Conservation (phyloP, 306 rosid species). For the Lathyrus sativus region DNA sequence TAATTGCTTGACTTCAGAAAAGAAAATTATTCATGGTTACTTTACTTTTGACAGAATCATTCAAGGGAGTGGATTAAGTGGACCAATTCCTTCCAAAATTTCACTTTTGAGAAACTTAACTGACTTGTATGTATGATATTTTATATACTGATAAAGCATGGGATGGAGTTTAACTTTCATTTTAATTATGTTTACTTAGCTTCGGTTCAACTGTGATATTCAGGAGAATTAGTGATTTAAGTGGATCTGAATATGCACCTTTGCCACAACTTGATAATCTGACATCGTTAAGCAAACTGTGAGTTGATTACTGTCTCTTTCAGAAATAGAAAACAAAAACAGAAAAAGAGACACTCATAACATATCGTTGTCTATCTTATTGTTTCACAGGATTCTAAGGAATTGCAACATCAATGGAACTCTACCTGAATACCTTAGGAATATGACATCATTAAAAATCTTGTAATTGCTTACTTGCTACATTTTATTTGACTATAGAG, state of each 20-base stretch:
- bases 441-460: background rate
- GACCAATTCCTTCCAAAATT: conserved; percentile 68
- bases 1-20: background rate
- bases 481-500: conserved; percentile 40
- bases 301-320: conserved; percentile 40
- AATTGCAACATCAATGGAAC: conserved; percentile 27
- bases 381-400: conserved; percentile 30
- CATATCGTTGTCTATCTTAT: background rate
- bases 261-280: conserved; percentile 50
- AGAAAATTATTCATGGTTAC: background rate
- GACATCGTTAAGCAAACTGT: conserved; percentile 42
- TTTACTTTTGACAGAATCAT: conserved; percentile 44
- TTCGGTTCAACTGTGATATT: conserved; percentile 1
- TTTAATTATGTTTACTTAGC: background rate
- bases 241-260: conserved; percentile 43
- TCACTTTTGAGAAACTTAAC: conserved; percentile 30
- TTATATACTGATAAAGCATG: background rate
- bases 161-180: background rate
- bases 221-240: conserved; percentile 70
- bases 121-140: conserved; percentile 34
- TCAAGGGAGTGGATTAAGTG: conserved; percentile 71
- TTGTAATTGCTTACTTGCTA: conserved; percentile 32
- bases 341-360: conserved; percentile 2
- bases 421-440: background rate
- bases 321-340: background rate